phyloP scores from a whole-genome alignment of 495 filamentous ascomycete genomes.

The Aspergillus carlsbadensis region DNA sequence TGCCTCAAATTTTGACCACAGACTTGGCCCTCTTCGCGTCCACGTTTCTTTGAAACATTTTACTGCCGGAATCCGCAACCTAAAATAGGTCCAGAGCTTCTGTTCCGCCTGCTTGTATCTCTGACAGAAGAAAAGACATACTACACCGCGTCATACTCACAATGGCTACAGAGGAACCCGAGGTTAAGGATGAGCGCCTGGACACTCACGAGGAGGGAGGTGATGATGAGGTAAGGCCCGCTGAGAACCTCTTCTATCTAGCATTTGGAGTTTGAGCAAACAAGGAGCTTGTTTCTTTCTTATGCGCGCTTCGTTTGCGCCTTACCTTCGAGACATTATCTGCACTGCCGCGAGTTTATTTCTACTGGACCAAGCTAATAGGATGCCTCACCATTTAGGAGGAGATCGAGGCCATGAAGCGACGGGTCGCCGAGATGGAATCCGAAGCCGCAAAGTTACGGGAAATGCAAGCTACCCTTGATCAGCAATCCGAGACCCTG shows the following conservation, averaged over 20 bases:
- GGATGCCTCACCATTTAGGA: conserved; percentile 51
- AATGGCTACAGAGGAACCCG: conserved; percentile 40
- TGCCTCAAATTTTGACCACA: neutral
- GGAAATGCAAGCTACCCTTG: conserved; percentile 91
- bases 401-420: conserved; percentile 98
- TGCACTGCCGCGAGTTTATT: neutral
- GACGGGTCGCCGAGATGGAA: conserved; percentile 97
- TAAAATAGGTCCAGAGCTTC: conserved; percentile 17
- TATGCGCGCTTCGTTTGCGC: neutral
- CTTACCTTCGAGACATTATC: neutral
- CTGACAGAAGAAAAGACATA: neutral
- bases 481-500: conserved; percentile 77
- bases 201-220: conserved; percentile 39
- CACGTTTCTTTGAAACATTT: conserved; percentile 17
- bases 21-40: conserved; percentile 10
- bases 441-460: conserved; percentile 92
- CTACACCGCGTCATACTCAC: neutral
- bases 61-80: conserved; percentile 12
- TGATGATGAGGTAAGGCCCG: conserved; percentile 43
- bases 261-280: neutral
- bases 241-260: neutral
- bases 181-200: conserved; percentile 41
- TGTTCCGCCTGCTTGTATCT: conserved; percentile 8
- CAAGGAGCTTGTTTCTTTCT: neutral
- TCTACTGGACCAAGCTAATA: neutral